Percentiles rank a stretch among this genome's conserved stretches.
These are phyloP conservation scores for Penicillium sp. DNA, from an alignment of 2,329 filamentous ascomycete species.

Conservation along the genomic window DNA sequence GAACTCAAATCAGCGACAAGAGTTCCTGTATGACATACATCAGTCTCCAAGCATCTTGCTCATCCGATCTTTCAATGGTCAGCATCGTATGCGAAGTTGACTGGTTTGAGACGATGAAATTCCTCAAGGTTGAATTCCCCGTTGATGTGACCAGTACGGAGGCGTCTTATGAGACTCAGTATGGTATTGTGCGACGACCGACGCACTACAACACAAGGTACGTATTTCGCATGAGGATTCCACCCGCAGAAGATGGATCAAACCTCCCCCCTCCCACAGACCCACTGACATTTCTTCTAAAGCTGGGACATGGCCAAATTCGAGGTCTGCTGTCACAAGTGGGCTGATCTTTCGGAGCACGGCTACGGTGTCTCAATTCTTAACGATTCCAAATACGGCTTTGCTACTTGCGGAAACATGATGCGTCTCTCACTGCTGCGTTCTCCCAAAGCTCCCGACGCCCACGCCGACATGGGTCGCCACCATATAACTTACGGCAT, in stretches of 20 bases:
- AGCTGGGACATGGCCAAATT: constrained; percentile 97
- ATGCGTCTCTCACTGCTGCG: constrained; percentile 86
- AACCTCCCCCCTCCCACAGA: too few species aligned
- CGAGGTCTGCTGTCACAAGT: constrained; percentile 93
- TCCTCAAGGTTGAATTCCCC: constrained; percentile 97
- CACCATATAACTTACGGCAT: constrained; percentile 88
- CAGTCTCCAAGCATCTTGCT: constrained; percentile 64
- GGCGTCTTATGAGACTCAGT: constrained; percentile 92
- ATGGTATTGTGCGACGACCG: constrained; percentile 77
- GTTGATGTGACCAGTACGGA: constrained; percentile 86
- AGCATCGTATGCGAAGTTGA: constrained; percentile 83
- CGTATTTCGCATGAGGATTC: constrained; percentile 10
- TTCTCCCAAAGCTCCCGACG: constrained; percentile 86
- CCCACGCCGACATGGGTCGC: constrained; percentile 85
- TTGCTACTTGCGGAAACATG: constrained; percentile 78
- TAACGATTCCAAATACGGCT: constrained; percentile 95
- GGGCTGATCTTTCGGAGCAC: constrained; percentile 81
- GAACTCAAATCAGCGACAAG: constrained; percentile 79
- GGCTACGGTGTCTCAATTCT: constrained; percentile 87
- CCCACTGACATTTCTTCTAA: neutral
- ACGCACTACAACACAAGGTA: constrained; percentile 95
- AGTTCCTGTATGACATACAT: constrained; percentile 85
- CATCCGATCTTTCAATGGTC: constrained; percentile 62
- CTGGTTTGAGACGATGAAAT: constrained; percentile 95
- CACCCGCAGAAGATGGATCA: too few species aligned